Percentiles rank a stretch among this genome's conserved stretches.
Conservation (phyloP, 176 grass and related monocot species). For the Oryza coarctata region DNA sequence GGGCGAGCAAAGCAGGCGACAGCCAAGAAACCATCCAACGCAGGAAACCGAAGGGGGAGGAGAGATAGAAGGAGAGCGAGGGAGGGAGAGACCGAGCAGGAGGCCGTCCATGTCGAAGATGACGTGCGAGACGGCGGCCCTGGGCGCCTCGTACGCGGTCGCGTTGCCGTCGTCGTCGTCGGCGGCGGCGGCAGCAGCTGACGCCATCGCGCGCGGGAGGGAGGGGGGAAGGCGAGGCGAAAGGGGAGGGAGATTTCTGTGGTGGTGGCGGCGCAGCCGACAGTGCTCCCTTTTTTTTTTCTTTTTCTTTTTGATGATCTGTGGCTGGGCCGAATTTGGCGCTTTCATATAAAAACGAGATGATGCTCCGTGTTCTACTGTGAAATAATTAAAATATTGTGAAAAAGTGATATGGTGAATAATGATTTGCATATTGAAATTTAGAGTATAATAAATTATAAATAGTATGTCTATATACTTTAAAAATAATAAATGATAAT, state of each 20-base stretch:
- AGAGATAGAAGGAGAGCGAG: not conserved
- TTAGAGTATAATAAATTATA: no score
- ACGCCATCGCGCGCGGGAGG: conserved; percentile 30
- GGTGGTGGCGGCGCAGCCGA: not conserved
- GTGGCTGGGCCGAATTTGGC: not conserved
- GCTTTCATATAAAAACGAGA: no score
- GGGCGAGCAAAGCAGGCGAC: not conserved
- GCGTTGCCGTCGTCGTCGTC: conserved; percentile 16
- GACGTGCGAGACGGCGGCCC: conserved; percentile 60
- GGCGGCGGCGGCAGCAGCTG: no score
- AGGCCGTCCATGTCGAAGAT: conserved; percentile 98
- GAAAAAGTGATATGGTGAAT: no score
- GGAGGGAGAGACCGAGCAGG: conserved; percentile 52
- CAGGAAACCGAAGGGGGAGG: not conserved
- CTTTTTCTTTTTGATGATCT: no score
- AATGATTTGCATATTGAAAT: no score
- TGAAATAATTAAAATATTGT: no score
- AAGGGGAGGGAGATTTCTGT: not conserved
- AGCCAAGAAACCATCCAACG: not conserved
- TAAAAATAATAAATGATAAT: no score
- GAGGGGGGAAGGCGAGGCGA: no score
- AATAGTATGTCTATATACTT: no score
- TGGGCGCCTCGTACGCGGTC: not conserved
- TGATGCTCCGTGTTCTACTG: no score
- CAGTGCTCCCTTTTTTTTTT: no score